These are phyloP conservation scores for Pseudonitzschia pungens DNA, from an alignment of 108 stramenopile genomes.

Conservation along the genomic window DNA sequence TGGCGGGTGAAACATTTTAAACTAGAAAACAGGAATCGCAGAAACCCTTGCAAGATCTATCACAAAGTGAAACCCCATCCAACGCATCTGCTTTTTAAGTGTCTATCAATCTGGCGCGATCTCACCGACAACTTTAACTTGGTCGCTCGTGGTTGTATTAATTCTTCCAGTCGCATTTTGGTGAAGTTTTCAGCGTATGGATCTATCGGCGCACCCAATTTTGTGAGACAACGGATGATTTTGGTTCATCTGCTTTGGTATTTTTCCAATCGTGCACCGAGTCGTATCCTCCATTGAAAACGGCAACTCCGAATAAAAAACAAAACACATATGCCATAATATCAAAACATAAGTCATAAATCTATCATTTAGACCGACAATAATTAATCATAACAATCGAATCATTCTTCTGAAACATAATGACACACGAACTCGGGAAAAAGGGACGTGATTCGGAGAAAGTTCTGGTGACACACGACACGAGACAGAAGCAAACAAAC, in stretches of 20 bases:
- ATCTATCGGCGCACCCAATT: background rate
- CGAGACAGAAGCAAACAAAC: no score
- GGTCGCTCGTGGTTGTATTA: background rate
- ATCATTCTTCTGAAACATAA: no score
- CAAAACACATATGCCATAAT: background rate
- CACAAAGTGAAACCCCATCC: slow-evolving; percentile 9
- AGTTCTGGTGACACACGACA: no score
- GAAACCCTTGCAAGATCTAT: slow-evolving; percentile 6
- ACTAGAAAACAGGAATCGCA: slow-evolving; percentile 12
- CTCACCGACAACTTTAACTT: background rate
- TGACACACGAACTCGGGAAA: no score
- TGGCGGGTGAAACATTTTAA: background rate
- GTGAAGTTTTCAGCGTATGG: background rate
- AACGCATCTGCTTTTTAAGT: background rate
- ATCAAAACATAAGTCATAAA: no score
- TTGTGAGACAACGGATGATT: background rate
- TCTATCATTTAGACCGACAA: no score
- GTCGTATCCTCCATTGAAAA: background rate
- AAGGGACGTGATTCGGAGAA: no score
- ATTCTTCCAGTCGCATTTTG: slow-evolving; percentile 1
- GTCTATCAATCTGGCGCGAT: background rate
- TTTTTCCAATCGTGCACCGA: background rate
- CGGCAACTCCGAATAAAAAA: background rate
- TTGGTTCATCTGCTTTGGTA: background rate
- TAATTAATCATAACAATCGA: no score